Evolutionary conservation across 2,329 filamentous ascomycete species (phyloP), one percentile per base, ranked within the genome.

Genomic region (Bimuria novae-zelandiae): DNA sequence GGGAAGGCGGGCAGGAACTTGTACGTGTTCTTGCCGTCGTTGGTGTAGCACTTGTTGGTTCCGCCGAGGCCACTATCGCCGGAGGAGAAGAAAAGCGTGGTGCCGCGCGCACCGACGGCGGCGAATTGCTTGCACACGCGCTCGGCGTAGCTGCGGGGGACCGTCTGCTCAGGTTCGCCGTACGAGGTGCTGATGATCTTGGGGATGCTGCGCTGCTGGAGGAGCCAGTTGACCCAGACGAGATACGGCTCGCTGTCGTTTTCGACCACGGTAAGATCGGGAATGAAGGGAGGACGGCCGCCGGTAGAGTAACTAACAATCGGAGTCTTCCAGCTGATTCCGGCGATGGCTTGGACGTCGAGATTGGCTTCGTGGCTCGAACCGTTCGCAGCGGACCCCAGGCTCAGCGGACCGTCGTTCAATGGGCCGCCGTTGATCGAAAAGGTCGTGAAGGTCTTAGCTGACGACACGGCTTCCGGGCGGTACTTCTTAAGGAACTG

Each of bases 201-300:
- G 0, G 87, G 86, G 1, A 89, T 75, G 17, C 80, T 79, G 1
- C 77, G 70, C 17, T 86, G 79, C 1, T 73, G 70, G 0, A 87
- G 78, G 1, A 88, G 68, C 68, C 84, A 83, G 51, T 82, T 78
- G 8, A 88, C 75, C 76, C 83, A 89, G 11, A 79, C 79, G 1
- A 89, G 76, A 69, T 89, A 89, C 0, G 86, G 86, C 73, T 90
- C 88, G 68, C 89, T 90, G 60, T 77, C 79, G 68, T 86, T 80
- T 17, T 57, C 74, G 17, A 78, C 68, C 44, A 73, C 74, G 64
- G 59, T 76, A 11, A 76, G 60, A 33, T 83, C 78, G 0, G 83
- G 78, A 10, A 77, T 72, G 63, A 81, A 82, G 0, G 80, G 81
- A 17, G 71, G 74, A 16, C 85, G 86, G 17, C 78, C 85, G 1